A percentile compares a stretch with the other conserved stretches of the same genome.
Evolutionary conservation across 73 alveolate species (phyloP).

Genomic region (Tetrahymena borealis): DNA sequence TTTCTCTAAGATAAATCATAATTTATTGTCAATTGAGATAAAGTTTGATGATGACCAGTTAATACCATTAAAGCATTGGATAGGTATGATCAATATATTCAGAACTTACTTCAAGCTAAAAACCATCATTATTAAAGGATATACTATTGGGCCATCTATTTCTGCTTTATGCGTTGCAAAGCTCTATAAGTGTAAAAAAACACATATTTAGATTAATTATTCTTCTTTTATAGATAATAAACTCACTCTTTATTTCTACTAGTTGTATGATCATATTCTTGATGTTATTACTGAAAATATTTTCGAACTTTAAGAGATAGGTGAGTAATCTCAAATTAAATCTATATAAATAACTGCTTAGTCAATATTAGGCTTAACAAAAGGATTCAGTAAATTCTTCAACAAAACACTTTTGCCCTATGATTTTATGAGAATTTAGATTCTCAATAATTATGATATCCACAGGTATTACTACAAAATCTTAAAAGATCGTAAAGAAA

Average conservation of each 20-base stretch:
- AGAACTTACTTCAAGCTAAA: not conserved
- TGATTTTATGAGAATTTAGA: not conserved
- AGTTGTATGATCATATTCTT: not conserved
- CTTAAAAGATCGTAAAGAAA: not conserved
- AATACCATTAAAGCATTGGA: not conserved
- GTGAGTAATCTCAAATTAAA: not conserved
- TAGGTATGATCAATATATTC: not conserved
- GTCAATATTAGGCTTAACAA: not conserved
- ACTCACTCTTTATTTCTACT: not conserved
- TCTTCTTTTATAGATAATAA: not conserved
- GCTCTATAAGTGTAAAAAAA: not conserved
- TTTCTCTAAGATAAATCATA: not conserved
- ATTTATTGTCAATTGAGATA: not conserved
- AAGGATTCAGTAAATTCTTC: not conserved
- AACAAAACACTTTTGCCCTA: not conserved
- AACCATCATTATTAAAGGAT: not conserved
- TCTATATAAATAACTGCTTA: not conserved
- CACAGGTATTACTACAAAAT: not conserved
- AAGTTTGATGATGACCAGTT: not conserved
- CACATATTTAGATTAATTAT: not conserved
- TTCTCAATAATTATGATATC: not conserved
- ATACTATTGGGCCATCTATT: not conserved
- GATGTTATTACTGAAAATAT: not conserved
- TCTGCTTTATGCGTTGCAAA: not conserved
- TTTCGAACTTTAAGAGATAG: not conserved